A percentile compares a stretch with the other conserved stretches of the same genome.
These are phyloP conservation scores for Flaveria linearis DNA, from an alignment of 129 eudicot genomes.

Conservation along the genomic window DNA sequence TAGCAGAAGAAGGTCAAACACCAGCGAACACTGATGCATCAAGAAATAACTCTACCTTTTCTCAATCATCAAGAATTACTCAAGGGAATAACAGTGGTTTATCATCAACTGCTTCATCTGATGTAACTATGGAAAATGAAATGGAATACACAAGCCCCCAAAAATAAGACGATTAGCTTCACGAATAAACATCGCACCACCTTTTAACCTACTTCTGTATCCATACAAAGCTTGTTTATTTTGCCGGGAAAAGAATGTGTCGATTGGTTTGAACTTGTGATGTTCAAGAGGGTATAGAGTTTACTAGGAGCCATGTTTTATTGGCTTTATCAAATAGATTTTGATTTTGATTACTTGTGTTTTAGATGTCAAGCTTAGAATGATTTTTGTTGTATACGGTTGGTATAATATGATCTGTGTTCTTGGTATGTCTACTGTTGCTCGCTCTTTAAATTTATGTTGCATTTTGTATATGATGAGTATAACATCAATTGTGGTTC, in stretches of 20 bases:
- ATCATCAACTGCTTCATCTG: constrained; percentile 80
- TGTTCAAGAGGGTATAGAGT: constrained; percentile 29
- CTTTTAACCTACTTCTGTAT: constrained; percentile 25
- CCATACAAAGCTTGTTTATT: constrained; percentile 27
- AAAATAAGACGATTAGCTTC: constrained; percentile 35
- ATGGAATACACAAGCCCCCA: constrained; percentile 66
- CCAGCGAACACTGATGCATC: constrained; percentile 45
- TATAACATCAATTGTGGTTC: not conserved
- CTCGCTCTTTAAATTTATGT: not conserved
- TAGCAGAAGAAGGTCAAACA: constrained; percentile 86
- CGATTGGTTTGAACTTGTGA: constrained; percentile 18
- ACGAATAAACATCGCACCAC: not conserved
- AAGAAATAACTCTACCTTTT: constrained; percentile 51
- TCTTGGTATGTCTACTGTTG: constrained; percentile 13
- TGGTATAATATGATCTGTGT: constrained; percentile 25
- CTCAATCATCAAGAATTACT: constrained; percentile 37
- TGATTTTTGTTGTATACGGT: constrained; percentile 29
- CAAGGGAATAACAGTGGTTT: constrained; percentile 38
- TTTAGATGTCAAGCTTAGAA: constrained; percentile 22
- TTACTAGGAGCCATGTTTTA: constrained; percentile 27
- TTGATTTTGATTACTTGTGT: constrained; percentile 19
- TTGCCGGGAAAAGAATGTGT: not conserved
- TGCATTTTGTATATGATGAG: not conserved
- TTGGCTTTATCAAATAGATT: constrained; percentile 20
- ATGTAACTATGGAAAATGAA: constrained; percentile 59